Conservation (phyloP, 805 yeast species). For the Ogataea thermomethanolica region DNA sequence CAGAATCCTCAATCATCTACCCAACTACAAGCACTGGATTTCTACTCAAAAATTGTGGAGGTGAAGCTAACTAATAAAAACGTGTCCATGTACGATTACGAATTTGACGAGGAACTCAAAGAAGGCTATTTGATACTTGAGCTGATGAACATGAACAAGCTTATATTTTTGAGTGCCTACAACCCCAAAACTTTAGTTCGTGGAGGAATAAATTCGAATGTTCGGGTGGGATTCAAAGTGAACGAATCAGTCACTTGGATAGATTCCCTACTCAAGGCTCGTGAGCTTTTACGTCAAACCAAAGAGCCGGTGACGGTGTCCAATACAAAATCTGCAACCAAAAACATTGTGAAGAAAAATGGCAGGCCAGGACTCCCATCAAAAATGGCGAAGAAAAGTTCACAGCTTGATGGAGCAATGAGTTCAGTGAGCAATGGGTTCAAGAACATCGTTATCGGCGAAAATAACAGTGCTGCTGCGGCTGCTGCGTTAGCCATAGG, state of each 20-base stretch:
- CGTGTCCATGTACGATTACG: constrained; percentile 78
- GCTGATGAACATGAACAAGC: constrained; percentile 50
- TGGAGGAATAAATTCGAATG: constrained; percentile 33
- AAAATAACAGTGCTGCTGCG: constrained; percentile 18
- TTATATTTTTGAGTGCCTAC: constrained; percentile 51
- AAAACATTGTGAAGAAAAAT: not conserved
- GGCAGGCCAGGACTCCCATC: constrained; percentile 1
- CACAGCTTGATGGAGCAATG: constrained; percentile 7
- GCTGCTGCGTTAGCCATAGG: constrained; percentile 26
- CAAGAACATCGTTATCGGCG: constrained; percentile 5
- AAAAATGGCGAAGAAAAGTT: constrained; percentile 1
- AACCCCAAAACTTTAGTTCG: constrained; percentile 34
- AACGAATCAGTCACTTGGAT: constrained; percentile 62
- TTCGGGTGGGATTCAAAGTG: constrained; percentile 37
- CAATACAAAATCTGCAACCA: not conserved
- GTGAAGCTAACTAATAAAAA: constrained; percentile 46
- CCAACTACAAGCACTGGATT: constrained; percentile 41
- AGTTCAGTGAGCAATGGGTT: constrained; percentile 1
- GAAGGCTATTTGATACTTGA: constrained; percentile 67
- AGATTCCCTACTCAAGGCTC: constrained; percentile 63
- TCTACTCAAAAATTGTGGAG: constrained; percentile 33
- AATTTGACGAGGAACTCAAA: constrained; percentile 56
- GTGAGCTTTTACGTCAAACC: constrained; percentile 45
- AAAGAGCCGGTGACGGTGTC: constrained; percentile 8
- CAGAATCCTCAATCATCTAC: constrained; percentile 32